Base-by-base conservation (phyloP, 495 filamentous ascomycete genomes). In the Lichenothelia convexa region DNA sequence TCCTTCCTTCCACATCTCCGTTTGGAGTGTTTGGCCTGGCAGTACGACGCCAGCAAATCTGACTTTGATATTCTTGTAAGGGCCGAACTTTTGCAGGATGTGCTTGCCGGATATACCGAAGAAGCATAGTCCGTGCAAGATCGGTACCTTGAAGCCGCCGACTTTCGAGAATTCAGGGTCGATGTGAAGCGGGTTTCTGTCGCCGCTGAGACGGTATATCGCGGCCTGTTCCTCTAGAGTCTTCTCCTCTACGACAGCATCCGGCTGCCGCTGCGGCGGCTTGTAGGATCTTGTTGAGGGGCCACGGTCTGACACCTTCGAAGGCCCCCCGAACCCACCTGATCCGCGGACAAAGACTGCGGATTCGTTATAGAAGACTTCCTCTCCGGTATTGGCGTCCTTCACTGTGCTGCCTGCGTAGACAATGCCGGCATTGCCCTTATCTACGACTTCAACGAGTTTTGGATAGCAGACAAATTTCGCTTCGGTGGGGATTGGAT, bases 1-100 rank as follows among this genome's bases (percentile, higher is more conserved):
- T n/a, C 74, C 79, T 52, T 87, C 84, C 69, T 84, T 93, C 89
- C 89, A 97, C 82, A 93, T 92, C 72, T 95, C 89, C 21, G 86
- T 95, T 48, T 74, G 70, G 23, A 97, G 70, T 35, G 83, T 95
- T 71, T 97, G 82, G 4, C 89, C 91, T 1, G 89, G 91, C 18
- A 87, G 46, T 2, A 97, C 89, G 9, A 83, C 78, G 27, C 89
- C 91, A 4, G 84, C 86, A 60, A 97, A 97, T 42, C 89, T 62
- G 4, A 94, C 89, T 70, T 97, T 97, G 56, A 95, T 71, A 60
- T 89, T 95, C 66, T 77, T 82, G 63, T 77, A 91, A 38, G 67
- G 57, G 16, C 89, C 89, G 55, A 72, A 95, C 45, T 65, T 79
- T 55, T 77, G 64, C 54, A 85, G 79, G 30, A 97, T 73, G 43